Evolutionary conservation across 331 rosid genomes (phyloP), one percentile per base, ranked within the genome.

Genomic region (Malus hybrid): DNA sequence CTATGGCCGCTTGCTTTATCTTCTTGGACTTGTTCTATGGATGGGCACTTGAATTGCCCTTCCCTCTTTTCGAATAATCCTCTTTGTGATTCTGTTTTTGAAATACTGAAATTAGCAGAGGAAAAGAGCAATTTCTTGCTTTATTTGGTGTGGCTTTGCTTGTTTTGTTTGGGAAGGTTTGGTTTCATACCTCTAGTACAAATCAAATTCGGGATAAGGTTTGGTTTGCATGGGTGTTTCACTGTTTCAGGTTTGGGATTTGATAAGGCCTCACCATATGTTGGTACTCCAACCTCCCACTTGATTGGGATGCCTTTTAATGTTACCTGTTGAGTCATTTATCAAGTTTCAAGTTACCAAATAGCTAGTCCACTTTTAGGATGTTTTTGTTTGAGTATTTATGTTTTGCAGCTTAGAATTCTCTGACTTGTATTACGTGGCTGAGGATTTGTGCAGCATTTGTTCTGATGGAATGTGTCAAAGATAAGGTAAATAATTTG

Each of bases 391-490:
- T 27, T n/a, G 54, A 63, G 42, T 56, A 4, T 72, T 36, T 11
- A n/a, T n/a, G n/a, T 48, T 66, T 57, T 67, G 42, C 63, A 36
- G 55, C 50, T 66, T 5, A 61, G 22, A 72, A 44, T 64, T 44
- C 32, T 50, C 63, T 82, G 68, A 67, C 68, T 62, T 80, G 46
- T 52, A 6, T 52, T 31, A 12, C 46, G 65, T 61, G 63, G 14
- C 31, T 39, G 67, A 44, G 29, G 59, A 42, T 79, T 39, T 59
- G 39, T 78, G 79, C 87, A 93, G 96, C 83, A 44, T 54, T 91
- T 75, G 75, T 88, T 83, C 77, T 85, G 81, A 89, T 93, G 89
- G 90, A 88, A 77, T 72, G 79, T 75, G 78, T 89, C 72, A 89
- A 83, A 76, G 72, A 70, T 33, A 70, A 85, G 76, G 33, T 86